Evolutionary conservation across 2,329 filamentous ascomycete species (phyloP), one percentile per base, ranked within the genome.

Genomic region (Alternaria sp.): DNA sequence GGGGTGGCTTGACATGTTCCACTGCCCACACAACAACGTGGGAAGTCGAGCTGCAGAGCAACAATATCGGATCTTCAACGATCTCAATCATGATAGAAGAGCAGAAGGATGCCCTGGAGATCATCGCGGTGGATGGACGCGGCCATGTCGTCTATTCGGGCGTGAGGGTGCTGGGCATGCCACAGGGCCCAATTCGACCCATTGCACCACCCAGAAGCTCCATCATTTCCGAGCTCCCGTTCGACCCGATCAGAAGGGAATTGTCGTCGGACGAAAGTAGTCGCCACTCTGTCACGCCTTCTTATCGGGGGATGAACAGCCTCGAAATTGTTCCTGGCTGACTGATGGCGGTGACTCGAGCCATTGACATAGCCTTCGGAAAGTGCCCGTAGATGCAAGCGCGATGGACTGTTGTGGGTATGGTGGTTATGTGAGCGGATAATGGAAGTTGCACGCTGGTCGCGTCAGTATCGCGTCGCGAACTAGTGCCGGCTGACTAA

Each of bases 51-150:
- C 55, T 71, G 41, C 58, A 53, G 54, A 30, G 30, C 18, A 57
- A 41, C 12, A 58, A 59, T 7, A 60, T 28, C 15, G 61, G 60
- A 9, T 45, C 45, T 12, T 54, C 64, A 20, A 61, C 41, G 26
- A 66, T 72, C 45, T 71, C 71, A 4, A 62, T 73, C 2, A 61
- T 49, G 2, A 56, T 71, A 14, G 51, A 61, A 46, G 71, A 73
- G 55, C 46, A 51, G 12, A 7, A 60, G 11, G 61, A 59, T n/a
- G 50, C 58, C n/a, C 56, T 73, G 18, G 58, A 71, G 11, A 58
- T 73, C 23, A 60, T 59, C n/a, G 69, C 68, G 2, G 63, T 71
- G 20, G 69, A 73, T 49, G 65, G 68, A 26, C 58, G 57, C 7
- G 64, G 69, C 5, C 58, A 67, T 57, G 23, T 73, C 5, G 26